Conservation (phyloP, 2,329 filamentous ascomycete species). For the Aspergillus sp. region DNA sequence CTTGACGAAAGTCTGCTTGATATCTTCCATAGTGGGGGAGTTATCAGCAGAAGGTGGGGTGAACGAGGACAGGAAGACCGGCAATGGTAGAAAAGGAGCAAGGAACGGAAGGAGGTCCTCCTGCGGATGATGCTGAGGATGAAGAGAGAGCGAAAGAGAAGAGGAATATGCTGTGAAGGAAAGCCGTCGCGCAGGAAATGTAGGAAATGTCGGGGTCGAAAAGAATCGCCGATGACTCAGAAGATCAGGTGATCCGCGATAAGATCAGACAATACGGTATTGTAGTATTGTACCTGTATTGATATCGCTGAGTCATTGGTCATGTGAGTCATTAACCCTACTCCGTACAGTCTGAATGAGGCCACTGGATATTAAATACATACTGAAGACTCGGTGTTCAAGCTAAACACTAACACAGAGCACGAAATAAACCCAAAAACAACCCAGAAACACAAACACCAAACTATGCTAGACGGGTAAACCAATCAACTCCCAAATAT, state of each 20-base stretch:
- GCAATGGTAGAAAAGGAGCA: slow-evolving; percentile 1
- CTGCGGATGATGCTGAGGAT: background rate
- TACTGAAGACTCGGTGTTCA: too few relatives aligned
- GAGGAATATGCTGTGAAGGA: too few relatives aligned
- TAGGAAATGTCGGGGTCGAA: too few relatives aligned
- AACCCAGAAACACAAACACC: slow-evolving; percentile 14
- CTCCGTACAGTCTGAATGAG: too few relatives aligned
- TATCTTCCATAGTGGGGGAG: slow-evolving; percentile 38
- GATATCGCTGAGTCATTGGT: too few relatives aligned
- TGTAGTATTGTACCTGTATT: too few relatives aligned
- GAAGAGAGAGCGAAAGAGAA: slow-evolving; percentile 1
- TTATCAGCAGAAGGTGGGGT: slow-evolving; percentile 1
- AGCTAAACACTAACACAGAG: slow-evolving; percentile 3
- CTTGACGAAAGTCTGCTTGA: slow-evolving; percentile 48
- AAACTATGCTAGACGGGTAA: slow-evolving; percentile 14
- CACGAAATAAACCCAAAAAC: slow-evolving; percentile 5
- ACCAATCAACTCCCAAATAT: background rate
- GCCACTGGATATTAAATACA: too few relatives aligned
- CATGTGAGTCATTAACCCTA: too few relatives aligned
- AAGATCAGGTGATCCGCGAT: too few relatives aligned
- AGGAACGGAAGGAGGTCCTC: background rate
- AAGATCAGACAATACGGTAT: too few relatives aligned
- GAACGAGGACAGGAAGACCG: slow-evolving; percentile 1
- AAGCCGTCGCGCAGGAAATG: too few relatives aligned
- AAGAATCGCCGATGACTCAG: too few relatives aligned